These are phyloP conservation scores for Tetrapisispora pingtungensis DNA, from an alignment of 805 yeast species.

Conservation along the genomic window DNA sequence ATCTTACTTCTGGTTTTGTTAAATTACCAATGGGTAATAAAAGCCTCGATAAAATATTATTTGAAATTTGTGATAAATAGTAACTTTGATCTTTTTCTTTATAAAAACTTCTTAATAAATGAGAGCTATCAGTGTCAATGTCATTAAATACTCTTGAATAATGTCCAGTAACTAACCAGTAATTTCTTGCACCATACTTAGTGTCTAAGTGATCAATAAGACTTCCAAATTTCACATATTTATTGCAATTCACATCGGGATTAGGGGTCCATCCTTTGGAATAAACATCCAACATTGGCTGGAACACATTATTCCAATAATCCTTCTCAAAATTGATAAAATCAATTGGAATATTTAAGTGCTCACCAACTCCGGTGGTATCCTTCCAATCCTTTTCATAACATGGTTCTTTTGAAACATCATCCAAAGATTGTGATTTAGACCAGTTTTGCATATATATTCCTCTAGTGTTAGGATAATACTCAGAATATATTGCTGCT, in stretches of 20 bases:
- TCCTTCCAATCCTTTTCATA: constrained; percentile 85
- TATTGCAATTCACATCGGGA: constrained; percentile 87
- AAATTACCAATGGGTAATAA: constrained; percentile 76
- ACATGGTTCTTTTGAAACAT: constrained; percentile 43
- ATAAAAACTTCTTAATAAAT: constrained; percentile 50
- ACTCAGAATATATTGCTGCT: constrained; percentile 56
- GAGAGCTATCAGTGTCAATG: constrained; percentile 25
- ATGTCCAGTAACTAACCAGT: constrained; percentile 92
- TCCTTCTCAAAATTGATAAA: constrained; percentile 80
- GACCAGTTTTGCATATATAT: constrained; percentile 94
- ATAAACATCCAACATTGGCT: constrained; percentile 78
- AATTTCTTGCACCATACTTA: constrained; percentile 32
- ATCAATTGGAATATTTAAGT: constrained; percentile 57
- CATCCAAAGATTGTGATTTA: constrained; percentile 22
- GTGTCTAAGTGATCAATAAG: constrained; percentile 46
- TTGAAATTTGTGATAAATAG: constrained; percentile 61
- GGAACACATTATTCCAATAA: constrained; percentile 87
- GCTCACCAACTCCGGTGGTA: constrained; percentile 54
- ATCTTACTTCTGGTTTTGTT: constrained; percentile 64
- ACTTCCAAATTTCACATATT: constrained; percentile 76
- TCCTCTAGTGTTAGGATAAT: constrained; percentile 57
- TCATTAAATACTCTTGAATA: constrained; percentile 45
- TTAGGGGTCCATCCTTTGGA: constrained; percentile 76
- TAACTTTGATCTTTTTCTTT: constrained; percentile 79
- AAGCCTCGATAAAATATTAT: constrained; percentile 37